Percentiles rank a stretch among this genome's conserved stretches.
Conservation (phyloP, 2,329 filamentous ascomycete genomes). For the Penicillium hesseltinei region DNA sequence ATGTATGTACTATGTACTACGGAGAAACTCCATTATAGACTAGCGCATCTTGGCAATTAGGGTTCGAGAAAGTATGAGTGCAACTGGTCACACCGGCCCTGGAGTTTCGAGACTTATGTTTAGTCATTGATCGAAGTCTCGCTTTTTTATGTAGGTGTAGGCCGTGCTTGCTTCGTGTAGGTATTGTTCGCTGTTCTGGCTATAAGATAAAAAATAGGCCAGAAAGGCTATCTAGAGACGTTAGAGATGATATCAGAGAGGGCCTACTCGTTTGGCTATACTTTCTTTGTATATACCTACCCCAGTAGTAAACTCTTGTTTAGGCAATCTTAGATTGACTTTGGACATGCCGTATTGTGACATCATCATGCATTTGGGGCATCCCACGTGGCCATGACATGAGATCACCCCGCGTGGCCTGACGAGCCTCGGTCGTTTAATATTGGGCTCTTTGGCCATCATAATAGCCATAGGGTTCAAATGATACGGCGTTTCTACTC, state of each 20-base stretch:
- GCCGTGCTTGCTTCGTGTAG: background rate
- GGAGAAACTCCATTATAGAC: background rate
- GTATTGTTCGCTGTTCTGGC: background rate
- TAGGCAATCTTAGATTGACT: background rate
- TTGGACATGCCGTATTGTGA: conserved; percentile 10
- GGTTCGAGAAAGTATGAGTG: background rate
- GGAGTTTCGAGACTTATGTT: background rate
- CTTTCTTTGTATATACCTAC: background rate
- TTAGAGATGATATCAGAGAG: no score
- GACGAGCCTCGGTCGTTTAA: background rate
- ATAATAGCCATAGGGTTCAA: background rate
- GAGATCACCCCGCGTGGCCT: conserved; percentile 17
- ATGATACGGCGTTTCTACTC: background rate
- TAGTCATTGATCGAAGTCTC: background rate
- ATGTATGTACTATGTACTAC: background rate
- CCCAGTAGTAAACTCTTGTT: no score
- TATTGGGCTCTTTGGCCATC: background rate
- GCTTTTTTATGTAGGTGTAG: background rate
- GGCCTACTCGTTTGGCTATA: background rate
- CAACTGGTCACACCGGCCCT: background rate
- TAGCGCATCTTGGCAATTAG: background rate
- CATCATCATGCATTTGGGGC: conserved; percentile 19
- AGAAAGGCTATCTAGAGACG: background rate
- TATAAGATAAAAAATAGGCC: background rate
- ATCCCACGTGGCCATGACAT: conserved; percentile 14